A percentile compares a stretch with the other conserved stretches of the same genome.
phyloP scores from a whole-genome alignment of 345 rosid species.

The Linum tenue region DNA sequence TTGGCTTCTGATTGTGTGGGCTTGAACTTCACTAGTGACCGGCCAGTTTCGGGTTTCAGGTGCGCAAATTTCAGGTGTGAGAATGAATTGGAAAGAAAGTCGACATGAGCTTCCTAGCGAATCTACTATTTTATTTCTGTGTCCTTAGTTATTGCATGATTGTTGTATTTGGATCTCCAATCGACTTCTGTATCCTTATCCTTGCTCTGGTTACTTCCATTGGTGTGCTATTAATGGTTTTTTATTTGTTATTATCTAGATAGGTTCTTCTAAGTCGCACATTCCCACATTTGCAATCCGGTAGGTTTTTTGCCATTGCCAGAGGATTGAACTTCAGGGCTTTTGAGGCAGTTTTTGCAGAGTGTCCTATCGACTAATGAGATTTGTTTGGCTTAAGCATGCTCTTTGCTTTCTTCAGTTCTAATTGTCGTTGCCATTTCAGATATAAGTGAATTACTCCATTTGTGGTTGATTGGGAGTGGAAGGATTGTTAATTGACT shows the following conservation, averaged over 20 bases:
- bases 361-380: neutral
- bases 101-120: no score
- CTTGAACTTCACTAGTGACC: neutral
- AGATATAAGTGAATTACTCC: neutral
- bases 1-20: neutral
- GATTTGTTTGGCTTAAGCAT: neutral
- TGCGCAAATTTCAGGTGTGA: no score
- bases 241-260: neutral
- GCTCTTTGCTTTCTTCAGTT: neutral
- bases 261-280: neutral
- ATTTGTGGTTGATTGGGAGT: neutral
- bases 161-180: neutral
- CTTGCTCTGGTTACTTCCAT: neutral
- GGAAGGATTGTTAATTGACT: neutral
- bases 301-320: neutral
- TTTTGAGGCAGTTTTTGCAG: neutral
- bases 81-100: no score
- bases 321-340: neutral
- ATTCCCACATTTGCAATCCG: neutral
- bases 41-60: neutral
- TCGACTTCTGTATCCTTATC: neutral
- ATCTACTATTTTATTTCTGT: no score
- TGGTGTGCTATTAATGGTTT: neutral
- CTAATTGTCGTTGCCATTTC: neutral
- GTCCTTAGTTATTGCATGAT: neutral